A percentile compares a stretch with the other conserved stretches of the same genome.
Conservation (phyloP, 2,329 filamentous ascomycete species). For the Cadophora sp. region DNA sequence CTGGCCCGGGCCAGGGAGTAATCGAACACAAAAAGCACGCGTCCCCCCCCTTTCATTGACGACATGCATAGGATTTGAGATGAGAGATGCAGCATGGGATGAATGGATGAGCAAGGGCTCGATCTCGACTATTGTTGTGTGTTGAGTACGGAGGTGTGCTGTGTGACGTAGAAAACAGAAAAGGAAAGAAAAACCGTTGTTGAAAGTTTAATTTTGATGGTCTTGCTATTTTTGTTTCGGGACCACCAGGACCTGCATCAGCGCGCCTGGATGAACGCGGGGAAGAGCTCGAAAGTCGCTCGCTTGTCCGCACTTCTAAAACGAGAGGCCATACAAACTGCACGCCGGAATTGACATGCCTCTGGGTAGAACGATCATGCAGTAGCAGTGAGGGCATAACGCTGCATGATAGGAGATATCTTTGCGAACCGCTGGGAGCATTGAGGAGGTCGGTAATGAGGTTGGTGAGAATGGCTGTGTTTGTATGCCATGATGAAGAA, state of each 20-base stretch:
- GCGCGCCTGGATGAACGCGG: constrained; percentile 9
- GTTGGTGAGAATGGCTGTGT: background rate
- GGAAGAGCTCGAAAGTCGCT: constrained; percentile 7
- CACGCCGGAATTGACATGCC: background rate
- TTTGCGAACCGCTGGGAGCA: background rate
- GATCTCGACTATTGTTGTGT: no score
- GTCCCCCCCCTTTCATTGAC: background rate
- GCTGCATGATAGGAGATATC: background rate
- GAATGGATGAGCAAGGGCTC: background rate
- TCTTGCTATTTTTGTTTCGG: constrained; percentile 5
- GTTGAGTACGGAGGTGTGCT: no score
- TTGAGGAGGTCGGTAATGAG: background rate
- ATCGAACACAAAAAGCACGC: constrained; percentile 10
- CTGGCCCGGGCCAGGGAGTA: constrained; percentile 8
- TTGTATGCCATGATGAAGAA: constrained; percentile 20
- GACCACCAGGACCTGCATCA: no score
- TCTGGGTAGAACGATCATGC: constrained; percentile 3
- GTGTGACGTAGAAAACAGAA: background rate
- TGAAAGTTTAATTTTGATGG: background rate
- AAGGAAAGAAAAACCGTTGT: background rate
- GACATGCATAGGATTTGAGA: background rate
- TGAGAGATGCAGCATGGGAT: background rate
- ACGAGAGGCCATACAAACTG: constrained; percentile 6
- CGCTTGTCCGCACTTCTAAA: constrained; percentile 6
- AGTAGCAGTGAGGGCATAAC: constrained; percentile 12